phyloP scores from a whole-genome alignment of 495 filamentous ascomycete genomes.

The Penicillium flavigenum region DNA sequence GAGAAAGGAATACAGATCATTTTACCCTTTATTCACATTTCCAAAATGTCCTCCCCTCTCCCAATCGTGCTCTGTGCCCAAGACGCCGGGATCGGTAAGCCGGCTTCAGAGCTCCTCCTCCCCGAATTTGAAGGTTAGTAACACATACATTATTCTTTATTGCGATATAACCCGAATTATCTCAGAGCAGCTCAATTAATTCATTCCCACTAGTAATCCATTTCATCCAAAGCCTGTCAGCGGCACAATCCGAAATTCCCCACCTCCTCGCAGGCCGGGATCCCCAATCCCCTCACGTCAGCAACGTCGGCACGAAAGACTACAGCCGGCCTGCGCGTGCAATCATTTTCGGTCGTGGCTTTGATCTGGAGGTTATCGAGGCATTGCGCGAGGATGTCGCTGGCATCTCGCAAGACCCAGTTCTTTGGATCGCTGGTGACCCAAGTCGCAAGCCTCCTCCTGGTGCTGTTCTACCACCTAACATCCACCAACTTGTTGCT shows the following conservation, averaged over 20 bases:
- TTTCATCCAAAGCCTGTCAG: constrained; percentile 26
- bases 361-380: constrained; percentile 20
- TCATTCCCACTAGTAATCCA: constrained; percentile 25
- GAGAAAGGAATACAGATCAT: background rate
- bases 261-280: constrained; percentile 29
- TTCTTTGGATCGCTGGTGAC: constrained; percentile 22
- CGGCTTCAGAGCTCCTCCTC: constrained; percentile 23
- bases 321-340: constrained; percentile 30
- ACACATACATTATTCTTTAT: background rate
- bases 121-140: constrained; percentile 33
- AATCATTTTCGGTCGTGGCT: constrained; percentile 36
- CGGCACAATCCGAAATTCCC: constrained; percentile 27
- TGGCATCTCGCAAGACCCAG: constrained; percentile 10
- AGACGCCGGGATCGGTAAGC: constrained; percentile 28
- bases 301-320: constrained; percentile 32
- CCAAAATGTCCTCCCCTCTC: constrained; percentile 16
- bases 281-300: constrained; percentile 20
- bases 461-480: constrained; percentile 14
- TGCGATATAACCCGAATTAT: background rate
- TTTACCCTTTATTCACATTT: background rate
- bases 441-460: constrained; percentile 10
- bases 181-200: background rate
- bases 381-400: constrained; percentile 7
- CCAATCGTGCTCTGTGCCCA: constrained; percentile 28
- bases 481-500: constrained; percentile 18